phyloP scores from a whole-genome alignment of 2,329 filamentous ascomycete genomes.

The Fusarium pseudoanthophilum region DNA sequence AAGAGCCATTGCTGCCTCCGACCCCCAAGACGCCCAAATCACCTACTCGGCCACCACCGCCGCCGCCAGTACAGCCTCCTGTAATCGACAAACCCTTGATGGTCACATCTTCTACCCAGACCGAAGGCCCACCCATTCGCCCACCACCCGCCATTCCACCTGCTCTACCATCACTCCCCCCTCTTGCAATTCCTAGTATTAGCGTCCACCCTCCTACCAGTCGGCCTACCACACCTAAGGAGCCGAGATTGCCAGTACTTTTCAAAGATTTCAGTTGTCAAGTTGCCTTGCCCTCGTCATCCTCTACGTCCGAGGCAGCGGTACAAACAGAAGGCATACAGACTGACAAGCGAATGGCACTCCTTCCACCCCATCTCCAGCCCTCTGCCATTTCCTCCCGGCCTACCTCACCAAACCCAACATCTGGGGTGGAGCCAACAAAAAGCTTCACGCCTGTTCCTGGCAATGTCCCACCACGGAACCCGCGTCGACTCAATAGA shows the following conservation, averaged over 20 bases:
- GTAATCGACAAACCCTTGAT: slow-evolving; percentile 53
- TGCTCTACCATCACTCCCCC: slow-evolving; percentile 47
- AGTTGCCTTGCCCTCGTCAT: slow-evolving; percentile 59
- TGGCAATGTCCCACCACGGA: slow-evolving; percentile 66
- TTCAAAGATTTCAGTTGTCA: slow-evolving; percentile 87
- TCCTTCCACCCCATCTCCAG: slow-evolving; percentile 80
- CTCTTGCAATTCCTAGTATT: slow-evolving; percentile 80
- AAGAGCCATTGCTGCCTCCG: slow-evolving; percentile 72
- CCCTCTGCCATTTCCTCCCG: slow-evolving; percentile 78
- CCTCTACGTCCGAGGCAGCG: slow-evolving; percentile 48
- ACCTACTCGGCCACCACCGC: slow-evolving; percentile 54
- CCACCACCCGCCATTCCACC: neutral
- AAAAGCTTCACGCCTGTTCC: slow-evolving; percentile 64
- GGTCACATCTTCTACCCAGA: slow-evolving; percentile 71
- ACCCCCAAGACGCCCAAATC: slow-evolving; percentile 64
- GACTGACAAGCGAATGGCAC: slow-evolving; percentile 79
- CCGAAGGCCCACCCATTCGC: slow-evolving; percentile 50
- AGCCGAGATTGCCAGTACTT: slow-evolving; percentile 80
- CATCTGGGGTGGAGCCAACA: slow-evolving; percentile 44
- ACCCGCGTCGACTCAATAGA: slow-evolving; percentile 66
- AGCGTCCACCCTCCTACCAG: slow-evolving; percentile 90
- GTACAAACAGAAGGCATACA: slow-evolving; percentile 93
- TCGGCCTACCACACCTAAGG: slow-evolving; percentile 80
- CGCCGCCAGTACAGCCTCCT: slow-evolving; percentile 46
- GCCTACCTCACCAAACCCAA: slow-evolving; percentile 64